These are phyloP conservation scores for Microdochium trichocladiopsis DNA, from an alignment of 2,329 filamentous ascomycete species.

Conservation along the genomic window DNA sequence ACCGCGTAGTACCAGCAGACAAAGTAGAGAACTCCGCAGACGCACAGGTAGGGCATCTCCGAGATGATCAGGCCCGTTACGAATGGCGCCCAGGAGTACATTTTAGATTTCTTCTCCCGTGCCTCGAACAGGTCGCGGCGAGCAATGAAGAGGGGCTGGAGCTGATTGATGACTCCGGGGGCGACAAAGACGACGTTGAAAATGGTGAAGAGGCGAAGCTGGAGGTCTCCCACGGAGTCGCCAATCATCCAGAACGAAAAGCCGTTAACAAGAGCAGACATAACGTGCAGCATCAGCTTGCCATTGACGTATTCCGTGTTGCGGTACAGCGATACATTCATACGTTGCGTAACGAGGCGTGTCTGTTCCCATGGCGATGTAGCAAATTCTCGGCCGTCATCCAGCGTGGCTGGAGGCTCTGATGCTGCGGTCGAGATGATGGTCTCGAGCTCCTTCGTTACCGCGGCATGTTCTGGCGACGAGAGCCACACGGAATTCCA, in stretches of 20 bases:
- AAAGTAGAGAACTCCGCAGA: conserved; percentile 40
- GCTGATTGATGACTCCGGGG: conserved; percentile 48
- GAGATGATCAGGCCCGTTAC: conserved; percentile 43
- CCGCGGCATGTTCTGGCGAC: conserved; percentile 50
- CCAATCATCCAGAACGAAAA: conserved; percentile 57
- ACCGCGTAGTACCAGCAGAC: conserved; percentile 53
- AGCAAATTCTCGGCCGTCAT: conserved; percentile 63
- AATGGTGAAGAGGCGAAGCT: conserved; percentile 49
- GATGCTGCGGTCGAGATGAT: conserved; percentile 49
- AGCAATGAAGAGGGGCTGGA: conserved; percentile 51
- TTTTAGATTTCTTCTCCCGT: conserved; percentile 54
- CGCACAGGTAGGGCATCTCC: conserved; percentile 35
- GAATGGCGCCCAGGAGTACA: conserved; percentile 54
- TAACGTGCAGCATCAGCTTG: conserved; percentile 50
- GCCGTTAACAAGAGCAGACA: conserved; percentile 50
- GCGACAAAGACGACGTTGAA: conserved; percentile 60
- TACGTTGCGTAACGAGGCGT: conserved; percentile 56
- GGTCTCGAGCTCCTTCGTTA: conserved; percentile 55
- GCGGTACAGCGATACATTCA: conserved; percentile 55
- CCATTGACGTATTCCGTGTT: conserved; percentile 62
- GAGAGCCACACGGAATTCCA: conserved; percentile 66
- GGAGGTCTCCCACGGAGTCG: conserved; percentile 39
- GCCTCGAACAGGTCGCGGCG: conserved; percentile 50
- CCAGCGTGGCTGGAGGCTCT: conserved; percentile 29
- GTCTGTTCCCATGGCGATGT: conserved; percentile 58